phyloP scores from a whole-genome alignment of 192 early-diverging fungal species.

The Linnemannia schmuckeri region DNA sequence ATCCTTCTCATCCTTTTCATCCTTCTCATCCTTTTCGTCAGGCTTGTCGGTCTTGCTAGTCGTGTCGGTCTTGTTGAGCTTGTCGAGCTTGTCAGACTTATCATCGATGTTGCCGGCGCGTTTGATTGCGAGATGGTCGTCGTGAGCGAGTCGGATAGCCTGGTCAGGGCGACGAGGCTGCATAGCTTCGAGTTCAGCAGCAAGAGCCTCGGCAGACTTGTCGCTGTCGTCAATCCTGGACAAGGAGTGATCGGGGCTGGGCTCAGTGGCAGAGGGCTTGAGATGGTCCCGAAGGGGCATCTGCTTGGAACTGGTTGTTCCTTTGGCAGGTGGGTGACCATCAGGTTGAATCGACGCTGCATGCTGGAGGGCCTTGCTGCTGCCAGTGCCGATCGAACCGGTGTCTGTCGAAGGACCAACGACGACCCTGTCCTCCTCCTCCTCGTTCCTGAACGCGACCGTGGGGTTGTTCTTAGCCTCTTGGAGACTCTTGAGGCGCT shows the following conservation, averaged over 20 bases:
- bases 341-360: not conserved
- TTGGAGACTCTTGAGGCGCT: slow-evolving; percentile 20
- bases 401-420: not conserved
- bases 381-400: not conserved
- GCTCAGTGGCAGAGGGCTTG: slow-evolving; percentile 18
- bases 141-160: not conserved
- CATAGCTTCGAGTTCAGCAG: slow-evolving; percentile 23
- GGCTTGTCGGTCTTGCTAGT: not conserved
- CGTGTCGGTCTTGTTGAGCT: not conserved
- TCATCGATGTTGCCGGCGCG: not conserved
- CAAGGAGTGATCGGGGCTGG: slow-evolving; percentile 6
- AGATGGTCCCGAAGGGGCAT: not conserved
- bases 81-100: not conserved
- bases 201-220: slow-evolving; percentile 13
- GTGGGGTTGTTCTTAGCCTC: not conserved
- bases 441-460: not conserved
- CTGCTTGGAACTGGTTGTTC: not conserved
- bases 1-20: not conserved
- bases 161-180: slow-evolving; percentile 3
- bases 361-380: not conserved
- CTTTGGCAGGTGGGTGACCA: not conserved
- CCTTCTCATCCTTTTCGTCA: not conserved
- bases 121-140: not conserved
- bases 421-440: not conserved
- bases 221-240: slow-evolving; percentile 3